Evolutionary conservation across 1,284 basidiomycete species (phyloP), one percentile per base, ranked within the genome.

Genomic region (Rhodotorula sp.): DNA sequence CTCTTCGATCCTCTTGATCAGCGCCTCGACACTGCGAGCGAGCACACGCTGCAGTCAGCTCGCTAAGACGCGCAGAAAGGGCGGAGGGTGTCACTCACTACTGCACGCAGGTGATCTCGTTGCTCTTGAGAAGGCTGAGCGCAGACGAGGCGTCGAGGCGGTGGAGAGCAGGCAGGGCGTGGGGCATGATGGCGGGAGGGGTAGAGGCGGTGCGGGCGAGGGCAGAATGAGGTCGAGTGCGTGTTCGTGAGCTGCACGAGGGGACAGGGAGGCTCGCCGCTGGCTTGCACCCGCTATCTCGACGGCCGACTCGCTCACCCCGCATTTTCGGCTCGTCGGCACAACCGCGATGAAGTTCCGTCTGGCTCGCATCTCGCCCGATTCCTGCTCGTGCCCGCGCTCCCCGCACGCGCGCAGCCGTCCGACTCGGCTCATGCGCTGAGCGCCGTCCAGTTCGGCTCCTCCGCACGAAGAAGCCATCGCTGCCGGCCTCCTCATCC

Each of bases 1-100:
- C 50, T 77, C 71, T 13, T 79, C 72, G 55, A 77, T 70, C 51
- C 79, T 70, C 25, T 61, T 59, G 15, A 80, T 60, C 44, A 78
- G 73, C 12, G 76, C 75, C 41, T 70, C 44, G 12, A 72, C 77
- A 22, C 79, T 69, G 66, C 73, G 56, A 9, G 62, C 44, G 44
- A 3, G 44, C 19, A 19, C 44, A 44, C 44, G 54, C 21, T 7
- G 44, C 3, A 25, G 61, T 50, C 39, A 59, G 44, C 36, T 13
- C 29, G 34, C 25, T 10, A 46, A 32, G 34, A 4, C n/a, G 3
- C 9, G 12, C 9, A 12, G 5, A 29, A 37, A 22, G 10, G 51
- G 41, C 44, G 3, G 56, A n/a, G 37, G 13, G 41, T 6, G 41
- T 25, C 19, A 53, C 71, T 25, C 54, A 69, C 71, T 74, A 74